Percentiles rank a stretch among this genome's conserved stretches.
Evolutionary conservation across 257 asterid genomes (phyloP).

Genomic region (Ajuga chamaepitys): DNA sequence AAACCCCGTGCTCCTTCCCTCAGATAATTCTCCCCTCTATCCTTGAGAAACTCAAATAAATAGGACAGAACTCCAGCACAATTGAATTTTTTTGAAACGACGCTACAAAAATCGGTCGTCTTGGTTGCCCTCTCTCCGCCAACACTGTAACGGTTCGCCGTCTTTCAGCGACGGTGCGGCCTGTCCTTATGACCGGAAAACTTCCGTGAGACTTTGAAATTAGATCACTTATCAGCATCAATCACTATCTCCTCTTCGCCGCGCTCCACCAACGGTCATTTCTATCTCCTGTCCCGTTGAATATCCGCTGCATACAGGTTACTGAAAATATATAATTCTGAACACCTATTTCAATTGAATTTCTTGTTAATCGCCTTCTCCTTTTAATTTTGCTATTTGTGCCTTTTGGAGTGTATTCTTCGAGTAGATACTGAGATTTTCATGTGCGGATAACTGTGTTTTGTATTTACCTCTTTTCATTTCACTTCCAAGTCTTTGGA

Average conservation of each 20-base stretch:
- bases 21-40: slow-evolving; percentile 7
- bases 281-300: not conserved
- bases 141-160: slow-evolving; percentile 43
- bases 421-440: slow-evolving; percentile 1
- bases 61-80: not conserved
- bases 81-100: slow-evolving; percentile 6
- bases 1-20: slow-evolving; percentile 12
- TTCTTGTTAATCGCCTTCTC: not conserved
- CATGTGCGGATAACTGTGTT: not conserved
- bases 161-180: slow-evolving; percentile 30
- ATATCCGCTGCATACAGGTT: slow-evolving; percentile 16
- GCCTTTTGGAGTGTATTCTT: not conserved
- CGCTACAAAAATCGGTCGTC: slow-evolving; percentile 6
- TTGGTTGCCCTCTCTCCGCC: slow-evolving; percentile 12
- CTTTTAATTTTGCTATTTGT: not conserved
- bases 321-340: not conserved
- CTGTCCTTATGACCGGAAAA: not conserved
- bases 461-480: not conserved
- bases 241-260: slow-evolving; percentile 1
- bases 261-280: slow-evolving; percentile 21
- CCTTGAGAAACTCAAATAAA: slow-evolving; percentile 17
- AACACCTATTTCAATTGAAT: not conserved
- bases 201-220: not conserved
- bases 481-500: not conserved
- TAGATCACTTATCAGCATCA: not conserved